phyloP scores from a whole-genome alignment of 2,329 filamentous ascomycete genomes.

The Claviceps humidiphila region DNA sequence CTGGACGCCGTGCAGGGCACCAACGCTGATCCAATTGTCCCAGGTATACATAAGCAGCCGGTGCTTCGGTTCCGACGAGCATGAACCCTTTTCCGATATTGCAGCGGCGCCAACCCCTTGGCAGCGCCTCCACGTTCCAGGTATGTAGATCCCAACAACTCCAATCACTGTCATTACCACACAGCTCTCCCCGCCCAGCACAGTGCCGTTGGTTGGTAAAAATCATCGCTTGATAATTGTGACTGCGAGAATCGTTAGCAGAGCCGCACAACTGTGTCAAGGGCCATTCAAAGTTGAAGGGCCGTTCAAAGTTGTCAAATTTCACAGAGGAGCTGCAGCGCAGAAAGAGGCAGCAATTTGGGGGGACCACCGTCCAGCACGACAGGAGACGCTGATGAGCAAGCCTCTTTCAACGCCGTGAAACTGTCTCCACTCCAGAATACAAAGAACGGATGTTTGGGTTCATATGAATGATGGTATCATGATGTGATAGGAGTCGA shows the following conservation, averaged over 20 bases:
- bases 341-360: neutral
- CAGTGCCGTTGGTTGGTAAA: neutral
- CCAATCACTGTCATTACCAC: constrained; percentile 4
- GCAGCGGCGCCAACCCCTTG: neutral
- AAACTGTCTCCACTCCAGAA: no score
- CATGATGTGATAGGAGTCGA: neutral
- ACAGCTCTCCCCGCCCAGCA: neutral
- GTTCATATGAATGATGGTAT: neutral
- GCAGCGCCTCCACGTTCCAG: neutral
- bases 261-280: neutral
- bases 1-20: neutral
- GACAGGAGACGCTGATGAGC: no score
- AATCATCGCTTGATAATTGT: constrained; percentile 55
- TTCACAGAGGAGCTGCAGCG: neutral
- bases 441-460: no score
- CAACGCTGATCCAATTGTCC: neutral
- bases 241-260: constrained; percentile 16
- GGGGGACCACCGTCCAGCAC: no score
- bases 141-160: neutral
- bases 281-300: neutral
- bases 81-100: neutral
- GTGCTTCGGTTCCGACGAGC: neutral
- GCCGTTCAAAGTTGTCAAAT: neutral
- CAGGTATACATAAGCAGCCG: neutral
- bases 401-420: no score